A percentile compares a stretch with the other conserved stretches of the same genome.
These are phyloP conservation scores for Fraxinus quadrangulata DNA, from an alignment of 257 asterid species.

Conservation along the genomic window DNA sequence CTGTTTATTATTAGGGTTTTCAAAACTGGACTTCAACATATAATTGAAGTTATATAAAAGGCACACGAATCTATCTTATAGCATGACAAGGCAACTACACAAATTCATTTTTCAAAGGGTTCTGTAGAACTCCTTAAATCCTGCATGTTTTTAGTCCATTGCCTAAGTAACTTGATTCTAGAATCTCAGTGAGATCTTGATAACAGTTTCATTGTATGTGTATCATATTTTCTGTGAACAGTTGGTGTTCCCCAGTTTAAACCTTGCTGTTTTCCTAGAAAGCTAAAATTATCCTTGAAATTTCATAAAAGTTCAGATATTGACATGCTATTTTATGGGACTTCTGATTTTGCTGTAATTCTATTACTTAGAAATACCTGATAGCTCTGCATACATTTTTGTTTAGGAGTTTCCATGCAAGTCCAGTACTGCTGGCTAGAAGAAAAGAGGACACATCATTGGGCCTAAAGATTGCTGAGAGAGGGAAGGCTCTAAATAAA, in stretches of 20 bases:
- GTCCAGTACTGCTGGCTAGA: constrained; percentile 52
- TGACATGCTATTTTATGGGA: constrained; percentile 1
- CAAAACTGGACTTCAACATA: not conserved
- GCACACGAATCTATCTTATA: not conserved
- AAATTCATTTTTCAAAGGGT: not conserved
- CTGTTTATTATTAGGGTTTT: not conserved
- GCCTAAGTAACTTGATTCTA: not conserved
- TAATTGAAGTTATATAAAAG: not conserved
- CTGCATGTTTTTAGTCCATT: not conserved
- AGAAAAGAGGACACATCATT: constrained; percentile 44
- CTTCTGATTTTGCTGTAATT: not conserved
- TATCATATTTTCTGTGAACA: not conserved
- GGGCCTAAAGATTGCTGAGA: constrained; percentile 51
- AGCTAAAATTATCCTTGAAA: not conserved
- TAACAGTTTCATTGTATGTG: not conserved
- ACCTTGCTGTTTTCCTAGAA: not conserved
- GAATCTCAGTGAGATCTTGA: not conserved
- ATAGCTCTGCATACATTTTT: constrained; percentile 17
- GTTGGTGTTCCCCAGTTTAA: not conserved
- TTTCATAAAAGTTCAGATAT: not conserved
- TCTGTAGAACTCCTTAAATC: not conserved
- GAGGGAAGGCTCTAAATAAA: constrained; percentile 49
- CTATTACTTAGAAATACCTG: constrained; percentile 14
- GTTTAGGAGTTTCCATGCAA: constrained; percentile 72
- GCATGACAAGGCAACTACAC: not conserved